Evolutionary conservation across 345 rosid genomes (phyloP), one percentile per base, ranked within the genome.

Genomic region (Dipteronia dyeriana): DNA sequence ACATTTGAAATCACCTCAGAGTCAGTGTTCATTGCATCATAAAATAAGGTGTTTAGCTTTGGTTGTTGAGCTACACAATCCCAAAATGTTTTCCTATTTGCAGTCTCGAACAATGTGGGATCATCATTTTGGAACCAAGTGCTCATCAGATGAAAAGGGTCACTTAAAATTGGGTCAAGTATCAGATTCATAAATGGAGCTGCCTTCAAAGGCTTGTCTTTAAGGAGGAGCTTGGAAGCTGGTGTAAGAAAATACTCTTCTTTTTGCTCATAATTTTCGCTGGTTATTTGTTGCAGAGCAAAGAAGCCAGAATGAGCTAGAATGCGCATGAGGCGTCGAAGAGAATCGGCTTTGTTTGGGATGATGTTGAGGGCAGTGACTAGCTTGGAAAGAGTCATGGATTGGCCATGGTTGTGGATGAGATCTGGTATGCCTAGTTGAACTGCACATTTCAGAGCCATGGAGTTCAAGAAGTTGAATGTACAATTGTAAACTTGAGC

Each of bases 401-500:
- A 59, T 29, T 45, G 17, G 60, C 69, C 77, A 62, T 74, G 43
- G 14, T 47, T 74, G 41, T 63, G 69, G 56, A 74, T 63, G 59
- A 74, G 2, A 41, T 73, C 76, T 61, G 76, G 68, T 23, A 73
- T 61, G 23, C 76, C 76, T 20, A 73, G 41, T 61, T 73, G 23
- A 60, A 73, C 9, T 25, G 59, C 76, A 62, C 68, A 73, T 73
- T 25, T 73, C 0, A 73, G 53, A 9, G 76, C 49, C 59, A 73
- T 61, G 68, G 68, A 43, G 13, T 62, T 73, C 11, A 73, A 16
- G 5, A 34, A 73, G 19, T 45, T 73, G 68, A 45, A 60, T 45
- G 68, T 5, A 19, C 17, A 38, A 59, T 72, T 57, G 19, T 47
- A 72, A 20, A 72, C 38, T 10, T 57, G 66, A 2, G 66, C 54